Evolutionary conservation across 2,329 filamentous ascomycete genomes (phyloP), one percentile per base, ranked within the genome.

Genomic region (Nemania sp.): DNA sequence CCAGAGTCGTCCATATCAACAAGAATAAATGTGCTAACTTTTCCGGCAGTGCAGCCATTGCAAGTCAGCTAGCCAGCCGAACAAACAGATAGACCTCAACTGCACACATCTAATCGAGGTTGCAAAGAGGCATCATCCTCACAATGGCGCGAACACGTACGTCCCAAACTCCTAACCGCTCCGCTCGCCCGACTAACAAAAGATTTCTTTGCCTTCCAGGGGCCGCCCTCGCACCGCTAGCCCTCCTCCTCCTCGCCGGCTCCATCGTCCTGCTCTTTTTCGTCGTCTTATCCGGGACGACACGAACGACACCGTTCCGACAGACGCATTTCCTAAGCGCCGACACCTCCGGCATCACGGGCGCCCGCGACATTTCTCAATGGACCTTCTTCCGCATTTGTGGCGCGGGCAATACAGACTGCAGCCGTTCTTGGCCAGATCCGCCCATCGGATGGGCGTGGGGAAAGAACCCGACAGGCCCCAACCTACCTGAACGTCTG

Each of bases 301-400:
- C 77, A n/a, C 64, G 74, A 62, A 73, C 74, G n/a, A 72, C 79
- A 6, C 84, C 84, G 1, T 80, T 96, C 57, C 85, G 90, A 75
- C 79, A 87, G 60, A 92, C 92, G 66, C 97, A 92, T 78, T 97
- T 97, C 81, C 86, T 98, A 34, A 82, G 89, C 72, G 91, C 91
- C 69, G 84, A 90, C 72, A 97, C 93, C 0, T 79, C 78, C 34
- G 86, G 82, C 71, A 92, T 96, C 71, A 80, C 83, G 2, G 87
- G 88, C 49, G 88, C 91, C 12, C 85, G 88, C 54, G 64, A 81
- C 52, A 69, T 83, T 17, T 88, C 91, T 12, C 88, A 94, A 78
- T 98, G 94, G 94, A 96, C 92, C 37, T 96, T 90, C 78, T 95
- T 96, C 81, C 88, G 90, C 75, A 81, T 96, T 63, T 96, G 93